These are phyloP conservation scores for Tolypocladium inflatum DNA, from an alignment of 2,329 filamentous ascomycete species.

Conservation along the genomic window DNA sequence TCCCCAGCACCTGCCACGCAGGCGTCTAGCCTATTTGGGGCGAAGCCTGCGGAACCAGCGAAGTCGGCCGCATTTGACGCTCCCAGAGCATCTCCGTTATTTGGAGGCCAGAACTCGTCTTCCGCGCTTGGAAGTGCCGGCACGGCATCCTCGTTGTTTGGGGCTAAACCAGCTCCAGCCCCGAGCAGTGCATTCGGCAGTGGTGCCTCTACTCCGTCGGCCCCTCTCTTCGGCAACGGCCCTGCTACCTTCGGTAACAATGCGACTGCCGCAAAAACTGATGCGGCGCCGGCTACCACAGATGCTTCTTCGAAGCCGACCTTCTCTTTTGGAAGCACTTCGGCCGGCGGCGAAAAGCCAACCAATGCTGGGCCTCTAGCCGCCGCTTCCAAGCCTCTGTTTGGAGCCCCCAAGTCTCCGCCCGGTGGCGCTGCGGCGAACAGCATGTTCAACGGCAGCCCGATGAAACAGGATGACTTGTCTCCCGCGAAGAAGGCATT, in stretches of 20 bases:
- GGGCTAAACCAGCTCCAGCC: constrained; percentile 10
- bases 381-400: constrained; percentile 24
- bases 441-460: constrained; percentile 30
- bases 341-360: constrained; percentile 14
- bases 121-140: not conserved
- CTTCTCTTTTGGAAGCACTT: constrained; percentile 23
- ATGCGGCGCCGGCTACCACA: constrained; percentile 6
- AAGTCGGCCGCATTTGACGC: constrained; percentile 13
- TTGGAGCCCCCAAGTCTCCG: constrained; percentile 26
- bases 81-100: constrained; percentile 7
- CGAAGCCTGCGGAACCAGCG: constrained; percentile 18
- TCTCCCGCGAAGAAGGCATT: constrained; percentile 27
- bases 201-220: constrained; percentile 7
- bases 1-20: constrained; percentile 11
- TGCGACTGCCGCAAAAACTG: constrained; percentile 11
- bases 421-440: constrained; percentile 13
- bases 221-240: constrained; percentile 18
- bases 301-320: constrained; percentile 13
- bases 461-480: constrained; percentile 32
- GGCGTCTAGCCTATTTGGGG: constrained; percentile 23
- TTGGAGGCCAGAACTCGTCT: constrained; percentile 2
- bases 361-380: constrained; percentile 11
- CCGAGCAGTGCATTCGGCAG: constrained; percentile 3
- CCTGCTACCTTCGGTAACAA: constrained; percentile 7
- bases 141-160: constrained; percentile 20